A percentile compares a stretch with the other conserved stretches of the same genome.
Evolutionary conservation across 2,329 filamentous ascomycete genomes (phyloP).

Genomic region (Acarospora socialis): DNA sequence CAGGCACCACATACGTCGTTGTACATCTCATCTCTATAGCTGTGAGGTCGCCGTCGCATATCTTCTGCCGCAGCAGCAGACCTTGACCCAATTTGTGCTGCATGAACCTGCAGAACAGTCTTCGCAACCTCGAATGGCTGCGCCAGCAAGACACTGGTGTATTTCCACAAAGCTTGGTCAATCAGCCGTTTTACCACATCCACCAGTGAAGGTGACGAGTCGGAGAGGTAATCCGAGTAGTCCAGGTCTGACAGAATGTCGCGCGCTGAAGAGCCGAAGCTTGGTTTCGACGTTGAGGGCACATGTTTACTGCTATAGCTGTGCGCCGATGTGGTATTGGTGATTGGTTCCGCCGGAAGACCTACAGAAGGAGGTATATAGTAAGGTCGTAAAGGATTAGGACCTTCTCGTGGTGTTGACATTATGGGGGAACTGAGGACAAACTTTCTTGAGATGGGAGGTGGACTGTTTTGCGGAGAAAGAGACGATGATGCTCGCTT

Average conservation of each 20-base stretch:
- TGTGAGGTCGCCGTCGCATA: conserved; percentile 7
- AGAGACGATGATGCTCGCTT: too few relatives aligned
- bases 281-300: conserved; percentile 29
- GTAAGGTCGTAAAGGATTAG: conserved; percentile 47
- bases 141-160: conserved; percentile 72
- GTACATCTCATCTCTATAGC: conserved; percentile 6
- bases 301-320: conserved; percentile 16
- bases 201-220: conserved; percentile 58
- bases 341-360: conserved; percentile 30
- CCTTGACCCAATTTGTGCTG: not conserved
- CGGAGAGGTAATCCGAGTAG: conserved; percentile 73
- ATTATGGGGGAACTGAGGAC: conserved; percentile 20
- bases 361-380: conserved; percentile 53
- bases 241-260: conserved; percentile 83
- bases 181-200: conserved; percentile 63
- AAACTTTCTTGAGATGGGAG: conserved; percentile 1
- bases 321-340: conserved; percentile 24
- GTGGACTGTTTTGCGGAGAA: too few relatives aligned
- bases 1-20: conserved; percentile 4
- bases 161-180: conserved; percentile 83
- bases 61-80: conserved; percentile 3
- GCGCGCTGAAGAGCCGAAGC: conserved; percentile 52
- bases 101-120: conserved; percentile 68
- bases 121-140: conserved; percentile 98
- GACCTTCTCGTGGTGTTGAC: conserved; percentile 35